Base-by-base conservation (phyloP, 2,329 filamentous ascomycete species). In the Pseudogymnoascus sp. region DNA sequence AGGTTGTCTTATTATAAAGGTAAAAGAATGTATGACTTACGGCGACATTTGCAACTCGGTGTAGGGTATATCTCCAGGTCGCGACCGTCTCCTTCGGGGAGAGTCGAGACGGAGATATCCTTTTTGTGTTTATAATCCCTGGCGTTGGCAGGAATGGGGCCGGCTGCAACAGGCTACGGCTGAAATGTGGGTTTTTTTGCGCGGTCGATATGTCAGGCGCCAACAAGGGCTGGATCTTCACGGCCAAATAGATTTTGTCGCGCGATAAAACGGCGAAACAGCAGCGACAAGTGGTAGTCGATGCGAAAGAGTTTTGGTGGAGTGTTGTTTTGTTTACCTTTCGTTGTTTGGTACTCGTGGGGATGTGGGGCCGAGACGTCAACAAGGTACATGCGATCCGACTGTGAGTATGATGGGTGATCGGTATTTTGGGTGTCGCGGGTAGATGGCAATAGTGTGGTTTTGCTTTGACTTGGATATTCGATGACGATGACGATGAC, bases 91-190 rank as follows among this genome's bases (percentile, higher is more conserved):
- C 64, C 65, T 64, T 62, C n/a, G 28, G 67, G 70, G 69, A 71
- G 66, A 69, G 68, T 67, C 68, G 67, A 65, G 68, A 69, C 60
- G 64, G 67, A 69, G 69, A 71, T 68, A 70, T 63, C 62, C 68
- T 58, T 58, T 58, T 37, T 58, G 35, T 39, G 57, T 37, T 39
- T 38, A 58, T 58, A 58, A 58, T 58, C 57, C 57, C 57, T 38
- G 57, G 35, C 37, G 57, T 18, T 58, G 57, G 57, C 35, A 38
- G 57, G 57, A 33, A 54, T 20, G 16, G 47, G 47, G 33, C 28
- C 28, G 30, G 47, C 47, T 54, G 47, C 47, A 54, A 54, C 9
- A 54, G 47, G 47, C 47, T 54, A 54, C 47, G 47, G 47, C 47
- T 54, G 47, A 35, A 54, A 54, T 54, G 47, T 54, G 47, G 47